Percentiles rank a stretch among this genome's conserved stretches.
phyloP scores from a whole-genome alignment of 805 yeast species.

The Cyberlindnera euphorbiiphila region DNA sequence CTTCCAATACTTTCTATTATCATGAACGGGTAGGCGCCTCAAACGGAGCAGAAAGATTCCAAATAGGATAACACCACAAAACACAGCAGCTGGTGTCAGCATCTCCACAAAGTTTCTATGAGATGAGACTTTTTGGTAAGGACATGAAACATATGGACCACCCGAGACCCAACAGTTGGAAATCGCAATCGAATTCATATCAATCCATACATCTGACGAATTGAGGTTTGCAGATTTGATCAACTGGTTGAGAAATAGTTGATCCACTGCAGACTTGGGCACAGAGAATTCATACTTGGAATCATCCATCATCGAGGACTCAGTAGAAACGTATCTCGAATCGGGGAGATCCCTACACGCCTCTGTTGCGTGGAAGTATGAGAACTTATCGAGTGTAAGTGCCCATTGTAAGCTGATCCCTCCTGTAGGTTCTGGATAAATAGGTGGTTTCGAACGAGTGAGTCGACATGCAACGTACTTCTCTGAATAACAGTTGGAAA shows the following conservation, averaged over 20 bases:
- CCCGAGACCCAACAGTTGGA: slow-evolving; percentile 82
- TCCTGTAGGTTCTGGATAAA: no score
- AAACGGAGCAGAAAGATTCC: slow-evolving; percentile 50
- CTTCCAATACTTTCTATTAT: slow-evolving; percentile 64
- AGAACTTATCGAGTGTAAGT: slow-evolving; percentile 30
- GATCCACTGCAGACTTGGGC: slow-evolving; percentile 50
- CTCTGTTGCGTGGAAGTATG: slow-evolving; percentile 41
- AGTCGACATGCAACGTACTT: slow-evolving; percentile 56
- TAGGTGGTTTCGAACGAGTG: no score
- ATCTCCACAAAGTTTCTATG: slow-evolving; percentile 54
- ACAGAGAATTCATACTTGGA: slow-evolving; percentile 34
- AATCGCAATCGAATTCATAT: slow-evolving; percentile 72
- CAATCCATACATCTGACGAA: slow-evolving; percentile 62
- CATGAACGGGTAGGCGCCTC: slow-evolving; percentile 63
- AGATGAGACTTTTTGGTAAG: slow-evolving; percentile 58
- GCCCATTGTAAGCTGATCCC: slow-evolving; percentile 45
- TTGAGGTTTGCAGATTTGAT: slow-evolving; percentile 24
- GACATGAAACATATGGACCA: slow-evolving; percentile 74
- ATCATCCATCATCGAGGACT: not conserved
- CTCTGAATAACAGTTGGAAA: slow-evolving; percentile 59
- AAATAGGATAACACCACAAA: slow-evolving; percentile 48
- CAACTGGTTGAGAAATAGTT: slow-evolving; percentile 26
- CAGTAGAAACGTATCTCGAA: slow-evolving; percentile 4
- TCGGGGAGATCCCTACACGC: slow-evolving; percentile 27
- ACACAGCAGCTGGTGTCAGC: slow-evolving; percentile 63